Evolutionary conservation across 129 eudicot genomes (phyloP).

Genomic region (Tanacetum coccineum): DNA sequence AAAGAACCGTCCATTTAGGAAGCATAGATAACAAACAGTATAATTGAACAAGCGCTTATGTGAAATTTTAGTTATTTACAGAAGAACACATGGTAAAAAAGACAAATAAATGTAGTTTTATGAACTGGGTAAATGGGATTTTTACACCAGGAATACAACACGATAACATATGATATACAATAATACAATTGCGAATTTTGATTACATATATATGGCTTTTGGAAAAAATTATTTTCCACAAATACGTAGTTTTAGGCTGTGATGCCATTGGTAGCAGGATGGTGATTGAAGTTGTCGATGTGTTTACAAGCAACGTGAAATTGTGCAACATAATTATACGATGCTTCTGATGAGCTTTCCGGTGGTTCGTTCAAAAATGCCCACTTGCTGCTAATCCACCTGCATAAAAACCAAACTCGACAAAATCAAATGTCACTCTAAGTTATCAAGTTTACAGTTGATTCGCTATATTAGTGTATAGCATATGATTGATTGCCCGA

Average conservation of each 20-base stretch:
- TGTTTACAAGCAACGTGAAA: slow-evolving; percentile 29
- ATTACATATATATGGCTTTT: not conserved
- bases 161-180: not conserved
- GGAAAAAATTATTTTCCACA: not conserved
- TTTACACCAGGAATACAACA: not conserved
- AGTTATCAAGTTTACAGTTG: not conserved
- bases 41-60: no score
- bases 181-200: no score
- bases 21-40: no score
- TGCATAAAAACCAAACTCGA: not conserved
- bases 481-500: no score
- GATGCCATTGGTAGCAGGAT: not conserved
- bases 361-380: slow-evolving; percentile 37
- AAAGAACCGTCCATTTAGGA: not conserved
- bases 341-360: slow-evolving; percentile 10
- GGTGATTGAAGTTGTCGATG: slow-evolving; percentile 5
- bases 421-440: no score
- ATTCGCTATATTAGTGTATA: not conserved
- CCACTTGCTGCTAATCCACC: slow-evolving; percentile 43
- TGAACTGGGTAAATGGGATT: not conserved
- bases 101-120: no score
- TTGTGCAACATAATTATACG: slow-evolving; percentile 30
- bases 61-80: no score
- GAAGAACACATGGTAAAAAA: no score
- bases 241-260: slow-evolving; percentile 6